Evolutionary conservation across 2,329 filamentous ascomycete genomes (phyloP), one percentile per base, ranked within the genome.

Genomic region (Cladorrhinum sp.): DNA sequence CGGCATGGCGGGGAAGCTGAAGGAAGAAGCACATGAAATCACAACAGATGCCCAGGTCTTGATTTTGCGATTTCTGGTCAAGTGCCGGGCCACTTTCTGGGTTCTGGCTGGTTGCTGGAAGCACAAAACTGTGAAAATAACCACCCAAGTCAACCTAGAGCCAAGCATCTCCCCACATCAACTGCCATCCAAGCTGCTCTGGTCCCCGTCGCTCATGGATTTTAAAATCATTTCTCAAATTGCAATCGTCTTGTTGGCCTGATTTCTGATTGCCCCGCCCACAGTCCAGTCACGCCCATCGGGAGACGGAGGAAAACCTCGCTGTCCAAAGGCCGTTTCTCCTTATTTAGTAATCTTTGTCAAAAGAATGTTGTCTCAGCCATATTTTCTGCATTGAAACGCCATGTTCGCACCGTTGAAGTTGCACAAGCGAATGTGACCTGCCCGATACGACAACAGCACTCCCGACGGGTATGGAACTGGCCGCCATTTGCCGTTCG

Each of bases 401-500:
- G 14, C 10, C 21, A 30, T 52, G 39, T 24, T 50, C 51, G 23
- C 50, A n/a, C 55, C 50, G 50, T 53, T 57, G 26, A 49, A 33
- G 42, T 46, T 20, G 42, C 42, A 48, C 46, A 61, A 59, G 60
- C 64, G 56, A 60, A 61, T 60, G 56, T 42, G 55, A 63, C 57
- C 20, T 36, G 21, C 39, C 53, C 14, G 26, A 60, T 49, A 39
- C 50, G 39, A 57, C 23, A 36, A 23, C 24, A 14, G 21, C 10
- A 28, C 16, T 24, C 21, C 49, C 24, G 21, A 26, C 58, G 48
- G 60, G 60, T 48, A 57, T 62, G 56, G 65, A 56, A 18, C 42
- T 61, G 46, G 36, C 36, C 30, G 56, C 55, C 59, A 61, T 58
- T 55, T 49, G 59, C 59, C 57, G 59, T 60, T 21, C 52, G 58